Evolutionary conservation across 1,139 yeast genomes (phyloP).

Genomic region (Saccharomycopsis hybrid): DNA sequence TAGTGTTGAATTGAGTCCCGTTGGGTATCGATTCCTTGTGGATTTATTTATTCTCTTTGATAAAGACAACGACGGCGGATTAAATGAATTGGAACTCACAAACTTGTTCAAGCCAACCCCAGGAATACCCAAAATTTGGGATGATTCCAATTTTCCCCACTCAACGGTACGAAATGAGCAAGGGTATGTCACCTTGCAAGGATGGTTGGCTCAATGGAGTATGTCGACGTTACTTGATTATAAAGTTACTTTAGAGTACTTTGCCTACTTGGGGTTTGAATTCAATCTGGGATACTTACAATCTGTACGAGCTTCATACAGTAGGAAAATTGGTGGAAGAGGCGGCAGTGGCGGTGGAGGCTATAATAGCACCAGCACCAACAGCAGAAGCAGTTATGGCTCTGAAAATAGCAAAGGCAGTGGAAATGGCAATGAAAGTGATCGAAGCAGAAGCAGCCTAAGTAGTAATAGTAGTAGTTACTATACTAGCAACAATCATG

Average conservation of each 20-base stretch:
- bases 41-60: slow-evolving; percentile 84
- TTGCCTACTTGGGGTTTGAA: slow-evolving; percentile 87
- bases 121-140: slow-evolving; percentile 85
- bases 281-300: too few species aligned
- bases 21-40: slow-evolving; percentile 88
- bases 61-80: slow-evolving; percentile 92
- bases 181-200: slow-evolving; percentile 87
- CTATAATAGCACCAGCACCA: background rate
- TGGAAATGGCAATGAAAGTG: background rate
- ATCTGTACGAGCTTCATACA: slow-evolving; percentile 19
- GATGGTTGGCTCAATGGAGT: slow-evolving; percentile 98
- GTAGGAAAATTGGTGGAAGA: slow-evolving; percentile 15
- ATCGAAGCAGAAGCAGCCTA: background rate
- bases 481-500: background rate
- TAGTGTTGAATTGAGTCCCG: slow-evolving; percentile 86
- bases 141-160: slow-evolving; percentile 74
- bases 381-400: background rate
- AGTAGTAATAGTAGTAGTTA: background rate
- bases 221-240: slow-evolving; percentile 87
- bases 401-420: background rate
- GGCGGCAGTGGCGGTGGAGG: background rate
- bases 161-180: slow-evolving; percentile 85
- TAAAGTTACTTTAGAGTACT: slow-evolving; percentile 75
- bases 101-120: slow-evolving; percentile 82
- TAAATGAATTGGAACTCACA: slow-evolving; percentile 63